Conservation (phyloP, 73 alveolate genomes). For the Paramecium sonneborni region DNA sequence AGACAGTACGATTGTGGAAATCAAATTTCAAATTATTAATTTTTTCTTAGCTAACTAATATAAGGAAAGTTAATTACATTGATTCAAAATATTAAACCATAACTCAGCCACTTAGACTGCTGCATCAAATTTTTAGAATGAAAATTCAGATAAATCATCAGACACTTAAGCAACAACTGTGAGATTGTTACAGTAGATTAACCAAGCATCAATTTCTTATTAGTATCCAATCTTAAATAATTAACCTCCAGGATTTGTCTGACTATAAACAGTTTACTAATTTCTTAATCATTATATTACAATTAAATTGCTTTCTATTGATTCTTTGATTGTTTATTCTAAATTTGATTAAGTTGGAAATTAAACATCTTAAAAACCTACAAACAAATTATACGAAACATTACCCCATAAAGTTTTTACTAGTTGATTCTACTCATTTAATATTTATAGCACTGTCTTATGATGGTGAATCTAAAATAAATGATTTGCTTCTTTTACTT, state of each 20-base stretch:
- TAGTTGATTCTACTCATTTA: neutral
- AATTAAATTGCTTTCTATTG: neutral
- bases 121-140: neutral
- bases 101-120: constrained; percentile 31
- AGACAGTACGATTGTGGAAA: neutral
- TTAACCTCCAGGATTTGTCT: neutral
- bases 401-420: neutral
- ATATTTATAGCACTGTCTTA: neutral
- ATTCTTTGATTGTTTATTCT: neutral
- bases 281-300: neutral
- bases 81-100: constrained; percentile 4
- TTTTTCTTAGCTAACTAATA: neutral
- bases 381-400: neutral
- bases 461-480: neutral
- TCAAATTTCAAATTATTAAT: neutral
- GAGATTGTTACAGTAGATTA: neutral
- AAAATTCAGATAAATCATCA: neutral
- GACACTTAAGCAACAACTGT: neutral
- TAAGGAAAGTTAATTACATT: neutral
- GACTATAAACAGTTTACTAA: neutral
- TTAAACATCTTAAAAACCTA: neutral
- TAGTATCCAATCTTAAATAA: neutral
- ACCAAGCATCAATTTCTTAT: neutral
- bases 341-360: neutral
- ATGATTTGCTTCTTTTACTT: neutral